Evolutionary conservation across 2,329 filamentous ascomycete genomes (phyloP), one percentile per base, ranked within the genome.

Genomic region (Exophiala sp.): DNA sequence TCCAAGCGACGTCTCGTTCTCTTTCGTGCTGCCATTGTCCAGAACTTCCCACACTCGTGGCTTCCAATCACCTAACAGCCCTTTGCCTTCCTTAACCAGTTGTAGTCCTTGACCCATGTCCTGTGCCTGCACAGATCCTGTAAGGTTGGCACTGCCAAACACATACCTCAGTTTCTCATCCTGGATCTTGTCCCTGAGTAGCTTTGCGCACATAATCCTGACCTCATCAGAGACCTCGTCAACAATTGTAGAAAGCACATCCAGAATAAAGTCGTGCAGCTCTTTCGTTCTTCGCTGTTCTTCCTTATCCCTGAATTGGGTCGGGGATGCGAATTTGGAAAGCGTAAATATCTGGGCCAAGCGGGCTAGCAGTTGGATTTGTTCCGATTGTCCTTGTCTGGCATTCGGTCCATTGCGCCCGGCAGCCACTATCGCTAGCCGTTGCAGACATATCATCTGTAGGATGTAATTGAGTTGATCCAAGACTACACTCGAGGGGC

Each of bases 221-320:
- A 68, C 65, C 46, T 77, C 74, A 36, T 76, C 72, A 12, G 72
- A 68, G 49, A 76, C 69, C 12, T 68, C 67, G 52, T 78, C 75
- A 29, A 74, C 66, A 3, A 77, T 64, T 9, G 70, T 69, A 8
- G 73, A 69, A 9, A 74, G 73, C 11, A 76, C 71, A 54, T 77
- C 75, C 11, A 76, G 63, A 10, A 73, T 69, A 38, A 75, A 70
- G 5, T 52, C 56, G 11, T 54, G 42, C 20, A 65, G 44, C 5
- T 55, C 52, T 35, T 52, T 58, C 8, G 52, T 54, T 35, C 43
- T 47, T 16, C 48, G 35, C 24, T 59, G 59, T 32, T 57, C 54
- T 29, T 57, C 47, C 44, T 45, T 50, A 36, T 14, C 50, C 32
- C 33, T 42, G 12, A 34, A 34, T 16, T 40, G 41, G 2, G 14